Evolutionary conservation across 495 filamentous ascomycete genomes (phyloP), one percentile per base, ranked within the genome.

Genomic region (Xylaria venustula): DNA sequence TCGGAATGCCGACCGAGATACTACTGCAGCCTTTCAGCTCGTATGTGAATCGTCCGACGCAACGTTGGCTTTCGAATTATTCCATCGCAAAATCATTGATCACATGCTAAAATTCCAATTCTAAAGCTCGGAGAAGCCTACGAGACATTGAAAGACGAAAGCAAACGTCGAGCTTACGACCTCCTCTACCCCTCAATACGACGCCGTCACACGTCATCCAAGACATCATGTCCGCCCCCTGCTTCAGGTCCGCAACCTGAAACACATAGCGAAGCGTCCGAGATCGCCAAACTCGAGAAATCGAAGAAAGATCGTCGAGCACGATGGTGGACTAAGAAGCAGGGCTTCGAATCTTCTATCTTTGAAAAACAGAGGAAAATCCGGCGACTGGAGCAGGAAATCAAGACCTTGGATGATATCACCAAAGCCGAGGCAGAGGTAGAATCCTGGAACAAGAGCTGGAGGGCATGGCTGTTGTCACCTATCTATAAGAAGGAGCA

Each of bases 11-110:
- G 56, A 56, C 53, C 57, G 66, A 40, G 60, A 71, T 63, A 53
- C 72, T 61, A 74, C 72, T 23, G 62, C 60, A 64, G 64, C 68
- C 58, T 74, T 74, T 65, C 70, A 74, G 58, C 54, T 61, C 36
- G 72, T 71, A 62, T 63, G 66, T 71, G 17, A 57, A 64, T 40
- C 54, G 50, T 64, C 46, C 42, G 37, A 44, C 26, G 14, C 28
- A 58, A 17, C 58, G 52, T 49, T 15, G 44, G 30, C 17, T 19
- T 14, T 63, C 19, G 49, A 53, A 26, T 20, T 54, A 41, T 34
- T 42, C 23, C 34, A 47, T 22, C 49, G n/a, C n/a, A n/a, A n/a
- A 45, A 30, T 15, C 25, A 30, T 51, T 49, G 23, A 57, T 54
- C 19, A 22, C 11, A 19, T n/a, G 32, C 17, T 32, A 56, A 54